Percentiles rank a stretch among this genome's conserved stretches.
Conservation (phyloP, 2,329 filamentous ascomycete genomes). For the Xylariomycetidae sp. region DNA sequence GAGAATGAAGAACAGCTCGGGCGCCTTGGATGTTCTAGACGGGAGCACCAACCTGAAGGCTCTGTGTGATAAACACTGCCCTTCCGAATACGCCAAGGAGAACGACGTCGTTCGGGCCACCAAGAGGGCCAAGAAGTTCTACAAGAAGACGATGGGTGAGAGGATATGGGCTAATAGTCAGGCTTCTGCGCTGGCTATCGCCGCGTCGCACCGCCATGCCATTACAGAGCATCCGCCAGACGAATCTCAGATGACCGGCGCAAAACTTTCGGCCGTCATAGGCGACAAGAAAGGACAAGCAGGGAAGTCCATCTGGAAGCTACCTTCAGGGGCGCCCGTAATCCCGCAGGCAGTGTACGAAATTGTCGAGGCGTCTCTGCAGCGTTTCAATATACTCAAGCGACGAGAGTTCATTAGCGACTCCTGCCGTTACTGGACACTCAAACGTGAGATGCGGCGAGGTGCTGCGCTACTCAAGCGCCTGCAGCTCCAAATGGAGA, state of each 20-base stretch:
- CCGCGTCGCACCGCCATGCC: constrained; percentile 63
- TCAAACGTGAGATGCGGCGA: constrained; percentile 88
- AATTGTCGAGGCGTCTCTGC: constrained; percentile 76
- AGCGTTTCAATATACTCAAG: constrained; percentile 74
- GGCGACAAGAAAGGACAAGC: constrained; percentile 70
- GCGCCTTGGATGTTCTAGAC: constrained; percentile 69
- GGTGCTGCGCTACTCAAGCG: constrained; percentile 90
- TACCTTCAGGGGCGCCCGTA: constrained; percentile 90
- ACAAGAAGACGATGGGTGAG: constrained; percentile 83
- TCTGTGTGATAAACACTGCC: constrained; percentile 93
- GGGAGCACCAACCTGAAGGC: constrained; percentile 85
- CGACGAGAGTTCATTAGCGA: constrained; percentile 90
- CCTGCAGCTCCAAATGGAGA: constrained; percentile 89
- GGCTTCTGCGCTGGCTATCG: constrained; percentile 73
- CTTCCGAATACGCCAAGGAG: constrained; percentile 80
- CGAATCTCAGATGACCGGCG: constrained; percentile 78
- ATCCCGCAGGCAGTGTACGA: constrained; percentile 87
- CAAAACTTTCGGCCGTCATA: constrained; percentile 70
- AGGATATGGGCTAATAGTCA: constrained; percentile 91
- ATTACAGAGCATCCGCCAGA: constrained; percentile 68
- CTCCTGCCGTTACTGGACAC: constrained; percentile 94
- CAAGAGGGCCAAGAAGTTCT: constrained; percentile 80
- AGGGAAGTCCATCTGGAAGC: constrained; percentile 74
- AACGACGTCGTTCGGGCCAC: constrained; percentile 79
- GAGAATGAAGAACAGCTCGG: constrained; percentile 93